Percentiles rank a stretch among this genome's conserved stretches.
phyloP scores from a whole-genome alignment of 257 asterid genomes.

The Lithospermum erythrorhizon region DNA sequence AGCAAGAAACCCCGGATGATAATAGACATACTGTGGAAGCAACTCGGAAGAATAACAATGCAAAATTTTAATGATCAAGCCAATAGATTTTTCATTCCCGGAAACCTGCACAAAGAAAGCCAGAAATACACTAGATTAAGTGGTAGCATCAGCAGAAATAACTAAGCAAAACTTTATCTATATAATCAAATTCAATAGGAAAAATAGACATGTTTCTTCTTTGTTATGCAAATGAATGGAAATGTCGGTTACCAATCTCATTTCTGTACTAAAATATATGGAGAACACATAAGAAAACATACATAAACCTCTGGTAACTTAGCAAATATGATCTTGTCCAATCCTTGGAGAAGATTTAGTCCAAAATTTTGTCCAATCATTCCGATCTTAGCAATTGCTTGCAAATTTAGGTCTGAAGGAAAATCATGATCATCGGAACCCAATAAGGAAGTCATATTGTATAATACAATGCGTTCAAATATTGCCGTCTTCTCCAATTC shows the following conservation, averaged over 20 bases:
- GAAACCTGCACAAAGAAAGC: constrained; percentile 37
- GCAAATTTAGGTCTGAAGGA: constrained; percentile 53
- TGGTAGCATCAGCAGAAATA: neutral
- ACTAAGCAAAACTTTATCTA: neutral
- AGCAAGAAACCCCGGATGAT: neutral
- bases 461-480: constrained; percentile 61
- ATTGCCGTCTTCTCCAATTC: constrained; percentile 43
- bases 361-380: constrained; percentile 45
- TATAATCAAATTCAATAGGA: neutral
- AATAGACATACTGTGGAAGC: constrained; percentile 66
- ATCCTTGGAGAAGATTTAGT: constrained; percentile 48
- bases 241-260: neutral
- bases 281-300: constrained; percentile 29
- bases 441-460: constrained; percentile 43
- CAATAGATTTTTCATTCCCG: constrained; percentile 35
- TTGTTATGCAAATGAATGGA: neutral
- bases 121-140: constrained; percentile 10
- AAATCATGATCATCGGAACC: constrained; percentile 42
- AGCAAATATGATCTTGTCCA: constrained; percentile 54
- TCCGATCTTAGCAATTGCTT: constrained; percentile 66
- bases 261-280: neutral
- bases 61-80: constrained; percentile 48
- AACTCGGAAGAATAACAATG: constrained; percentile 59
- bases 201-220: neutral
- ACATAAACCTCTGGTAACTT: constrained; percentile 56